Conservation (phyloP, 2,329 filamentous ascomycete genomes). For the Penicillium paneum region DNA sequence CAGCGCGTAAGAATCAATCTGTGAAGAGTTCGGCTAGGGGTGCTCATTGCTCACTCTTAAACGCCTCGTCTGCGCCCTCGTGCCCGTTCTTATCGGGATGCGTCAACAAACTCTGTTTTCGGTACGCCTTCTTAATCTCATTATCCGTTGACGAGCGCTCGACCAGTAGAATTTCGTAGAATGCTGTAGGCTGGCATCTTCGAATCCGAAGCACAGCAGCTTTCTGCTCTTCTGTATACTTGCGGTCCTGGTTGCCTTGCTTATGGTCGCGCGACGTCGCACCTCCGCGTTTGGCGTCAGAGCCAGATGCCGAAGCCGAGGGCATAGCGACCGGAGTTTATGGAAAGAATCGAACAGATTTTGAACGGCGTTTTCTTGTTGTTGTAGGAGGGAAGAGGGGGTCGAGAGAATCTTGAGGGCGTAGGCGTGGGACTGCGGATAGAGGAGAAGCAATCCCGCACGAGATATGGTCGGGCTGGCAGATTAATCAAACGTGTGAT, state of each 20-base stretch:
- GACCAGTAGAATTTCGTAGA: conserved; percentile 89
- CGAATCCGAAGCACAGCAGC: conserved; percentile 86
- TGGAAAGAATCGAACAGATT: not conserved
- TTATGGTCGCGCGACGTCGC: conserved; percentile 46
- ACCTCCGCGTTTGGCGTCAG: conserved; percentile 42
- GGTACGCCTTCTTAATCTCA: conserved; percentile 97
- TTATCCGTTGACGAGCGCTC: conserved; percentile 66
- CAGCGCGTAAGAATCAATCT: not conserved
- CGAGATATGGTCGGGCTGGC: not conserved
- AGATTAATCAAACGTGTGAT: not conserved
- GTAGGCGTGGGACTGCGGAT: conserved; percentile 13
- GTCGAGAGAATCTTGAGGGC: conserved; percentile 2
- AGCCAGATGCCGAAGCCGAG: conserved; percentile 48
- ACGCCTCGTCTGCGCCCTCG: conserved; percentile 91
- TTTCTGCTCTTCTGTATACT: conserved; percentile 87
- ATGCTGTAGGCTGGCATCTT: conserved; percentile 77
- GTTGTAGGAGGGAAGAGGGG: not conserved
- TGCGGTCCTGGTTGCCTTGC: conserved; percentile 51
- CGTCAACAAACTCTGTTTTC: conserved; percentile 87
- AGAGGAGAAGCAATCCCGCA: conserved; percentile 14
- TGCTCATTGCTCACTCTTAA: conserved; percentile 65
- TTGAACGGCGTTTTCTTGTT: not conserved
- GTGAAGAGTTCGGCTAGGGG: not conserved
- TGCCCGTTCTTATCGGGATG: conserved; percentile 99
- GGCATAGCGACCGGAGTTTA: conserved; percentile 29